Conservation (phyloP, 116 monocot genomes). For the Iris pallida region DNA sequence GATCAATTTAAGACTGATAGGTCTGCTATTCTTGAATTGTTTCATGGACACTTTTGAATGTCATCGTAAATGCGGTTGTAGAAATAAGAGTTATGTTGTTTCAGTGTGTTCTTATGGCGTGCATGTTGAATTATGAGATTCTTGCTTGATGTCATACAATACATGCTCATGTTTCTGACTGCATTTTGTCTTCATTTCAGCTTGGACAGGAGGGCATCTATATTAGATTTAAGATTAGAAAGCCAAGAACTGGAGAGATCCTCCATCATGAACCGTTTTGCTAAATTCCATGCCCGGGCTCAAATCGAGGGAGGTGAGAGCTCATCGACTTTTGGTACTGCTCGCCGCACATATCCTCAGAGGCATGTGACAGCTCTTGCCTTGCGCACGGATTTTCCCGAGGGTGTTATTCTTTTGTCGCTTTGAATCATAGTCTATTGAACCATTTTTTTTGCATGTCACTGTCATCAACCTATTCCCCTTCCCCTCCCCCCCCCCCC, state of each 20-base stretch:
- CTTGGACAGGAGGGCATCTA: conserved; percentile 45
- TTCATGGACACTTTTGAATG: no score
- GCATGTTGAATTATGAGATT: no score
- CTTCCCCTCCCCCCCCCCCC: no score
- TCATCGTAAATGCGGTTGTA: no score
- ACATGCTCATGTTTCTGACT: neutral
- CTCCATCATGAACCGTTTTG: conserved; percentile 77
- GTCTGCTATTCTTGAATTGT: no score
- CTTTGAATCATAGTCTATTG: conserved; percentile 29
- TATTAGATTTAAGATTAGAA: conserved; percentile 57
- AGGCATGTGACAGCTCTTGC: conserved; percentile 46
- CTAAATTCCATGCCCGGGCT: conserved; percentile 63
- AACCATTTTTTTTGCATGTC: conserved; percentile 8
- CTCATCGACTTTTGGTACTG: conserved; percentile 23
- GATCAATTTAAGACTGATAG: no score
- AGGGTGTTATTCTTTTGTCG: conserved; percentile 49
- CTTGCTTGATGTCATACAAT: neutral
- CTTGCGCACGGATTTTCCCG: conserved; percentile 40
- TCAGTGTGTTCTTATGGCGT: no score
- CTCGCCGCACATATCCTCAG: conserved; percentile 38
- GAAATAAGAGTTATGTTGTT: no score
- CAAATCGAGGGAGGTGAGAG: conserved; percentile 30
- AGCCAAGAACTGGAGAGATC: conserved; percentile 70
- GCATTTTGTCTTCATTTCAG: conserved; percentile 26
- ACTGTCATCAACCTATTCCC: neutral